phyloP scores from a whole-genome alignment of 2,329 filamentous ascomycete genomes.

The Hypoxylon sp. region DNA sequence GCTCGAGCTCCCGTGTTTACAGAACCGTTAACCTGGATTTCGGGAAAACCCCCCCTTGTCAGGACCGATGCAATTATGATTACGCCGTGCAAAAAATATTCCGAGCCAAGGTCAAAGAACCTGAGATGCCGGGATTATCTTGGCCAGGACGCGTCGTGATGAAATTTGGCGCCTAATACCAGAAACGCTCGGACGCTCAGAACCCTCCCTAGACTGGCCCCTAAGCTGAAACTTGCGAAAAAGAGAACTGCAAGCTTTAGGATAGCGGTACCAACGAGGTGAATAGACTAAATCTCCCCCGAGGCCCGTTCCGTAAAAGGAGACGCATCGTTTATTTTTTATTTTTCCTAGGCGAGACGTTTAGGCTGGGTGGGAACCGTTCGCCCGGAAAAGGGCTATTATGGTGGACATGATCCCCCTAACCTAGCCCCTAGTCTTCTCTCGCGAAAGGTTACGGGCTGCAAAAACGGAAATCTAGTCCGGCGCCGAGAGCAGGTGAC shows the following conservation, averaged over 20 bases:
- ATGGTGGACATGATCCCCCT: conserved; percentile 20
- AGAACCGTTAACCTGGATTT: conserved; percentile 40
- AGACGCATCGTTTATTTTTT: conserved; percentile 13
- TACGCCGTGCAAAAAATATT: conserved; percentile 34
- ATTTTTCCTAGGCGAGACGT: conserved; percentile 23
- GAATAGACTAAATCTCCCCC: conserved; percentile 22
- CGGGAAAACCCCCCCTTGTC: conserved; percentile 23
- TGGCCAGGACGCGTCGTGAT: conserved; percentile 25
- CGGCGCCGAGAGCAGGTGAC: conserved; percentile 41
- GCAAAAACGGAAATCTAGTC: conserved; percentile 43
- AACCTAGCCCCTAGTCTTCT: conserved; percentile 30
- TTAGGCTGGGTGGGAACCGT: conserved; percentile 37
- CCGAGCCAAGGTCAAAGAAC: conserved; percentile 23
- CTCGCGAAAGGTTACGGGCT: conserved; percentile 25
- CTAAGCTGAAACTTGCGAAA: conserved; percentile 23
- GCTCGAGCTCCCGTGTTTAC: conserved; percentile 32
- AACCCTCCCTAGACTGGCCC: conserved; percentile 26
- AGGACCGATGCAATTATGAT: conserved; percentile 11
- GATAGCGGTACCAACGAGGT: conserved; percentile 23
- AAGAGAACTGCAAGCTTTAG: background rate
- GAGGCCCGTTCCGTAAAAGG: conserved; percentile 25
- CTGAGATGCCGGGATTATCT: conserved; percentile 10
- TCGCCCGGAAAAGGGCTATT: conserved; percentile 31
- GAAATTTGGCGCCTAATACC: conserved; percentile 28
- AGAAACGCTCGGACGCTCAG: conserved; percentile 22